phyloP scores from a whole-genome alignment of 2,329 filamentous ascomycete genomes.

The Botrytis squamosa region DNA sequence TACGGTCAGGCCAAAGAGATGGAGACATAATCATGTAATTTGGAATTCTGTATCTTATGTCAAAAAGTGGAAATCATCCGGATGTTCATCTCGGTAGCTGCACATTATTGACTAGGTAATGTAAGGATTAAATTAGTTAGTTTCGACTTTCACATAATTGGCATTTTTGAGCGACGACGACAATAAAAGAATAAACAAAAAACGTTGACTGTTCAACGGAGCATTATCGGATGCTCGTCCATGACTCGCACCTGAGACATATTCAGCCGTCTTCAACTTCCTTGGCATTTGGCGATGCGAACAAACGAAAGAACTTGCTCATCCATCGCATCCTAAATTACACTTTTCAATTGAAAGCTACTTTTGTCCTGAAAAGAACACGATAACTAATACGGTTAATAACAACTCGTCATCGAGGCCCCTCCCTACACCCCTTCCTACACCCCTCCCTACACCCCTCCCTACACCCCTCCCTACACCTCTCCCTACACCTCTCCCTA shows the following conservation, averaged over 20 bases:
- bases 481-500: no score
- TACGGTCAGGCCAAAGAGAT: neutral
- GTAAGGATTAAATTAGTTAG: neutral
- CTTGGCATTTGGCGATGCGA: neutral
- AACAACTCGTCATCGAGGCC: neutral
- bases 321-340: neutral
- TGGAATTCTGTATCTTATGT: neutral
- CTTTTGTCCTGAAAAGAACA: neutral
- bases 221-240: neutral
- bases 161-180: neutral
- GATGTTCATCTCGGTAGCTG: neutral
- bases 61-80: neutral
- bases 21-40: neutral
- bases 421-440: neutral
- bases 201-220: neutral
- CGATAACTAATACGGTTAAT: neutral
- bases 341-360: neutral
- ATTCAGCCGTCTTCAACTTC: rapidly evolving
- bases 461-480: no score
- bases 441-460: neutral
- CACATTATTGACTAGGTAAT: neutral
- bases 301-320: rapidly evolving
- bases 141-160: neutral
- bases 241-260: neutral
- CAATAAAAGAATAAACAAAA: neutral